Evolutionary conservation across 305 asterid genomes (phyloP), one percentile per base, ranked within the genome.

Genomic region (Plantago coronopus): DNA sequence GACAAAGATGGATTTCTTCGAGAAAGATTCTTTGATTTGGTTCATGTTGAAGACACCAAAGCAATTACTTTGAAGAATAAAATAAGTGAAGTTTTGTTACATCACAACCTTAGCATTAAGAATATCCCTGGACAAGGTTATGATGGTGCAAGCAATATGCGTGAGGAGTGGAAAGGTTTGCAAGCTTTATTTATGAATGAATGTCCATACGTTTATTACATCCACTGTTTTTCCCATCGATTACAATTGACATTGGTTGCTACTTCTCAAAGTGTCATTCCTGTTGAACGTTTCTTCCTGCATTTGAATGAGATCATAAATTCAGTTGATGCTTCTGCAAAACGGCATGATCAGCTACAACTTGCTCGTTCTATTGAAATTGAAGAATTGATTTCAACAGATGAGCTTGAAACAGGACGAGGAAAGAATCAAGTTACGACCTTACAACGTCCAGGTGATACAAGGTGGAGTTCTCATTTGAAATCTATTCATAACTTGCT

Each of bases 401-500:
- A 27, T 3, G 61, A 49, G 65, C 53, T 64, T 54, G 66, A 67
- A 25, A 67, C 54, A 22, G 20, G 54, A 58, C 48, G 47, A 8
- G 55, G 40, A 17, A 55, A 54, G 40, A 53, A 59, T 59, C 40
- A 67, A 17, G 14, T 55, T 21, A 38, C 45, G 14, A 27, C 15
- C 12, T 5, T 54, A 21, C 66, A 42, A 21, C 71, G 46, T 53
- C 54, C 59, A 40, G 14, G 27, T 0, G 22, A 59, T 59, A 67
- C 42, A 43, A 23, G 62, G 13, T 59, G 66, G 68, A 40, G 72
- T 13, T 59, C 72, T 20, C 72, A 67, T 37, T 67, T 51, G 16
- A 64, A 13, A 40, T 44, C 62, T 54, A 25, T 54, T 25, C 46
- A n/a, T 17, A 10, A 54, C 18, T 21, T 64, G 44, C 46, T 54